Evolutionary conservation across 768 basidiomycete species (phyloP).

Genomic region (Mycena amicta): DNA sequence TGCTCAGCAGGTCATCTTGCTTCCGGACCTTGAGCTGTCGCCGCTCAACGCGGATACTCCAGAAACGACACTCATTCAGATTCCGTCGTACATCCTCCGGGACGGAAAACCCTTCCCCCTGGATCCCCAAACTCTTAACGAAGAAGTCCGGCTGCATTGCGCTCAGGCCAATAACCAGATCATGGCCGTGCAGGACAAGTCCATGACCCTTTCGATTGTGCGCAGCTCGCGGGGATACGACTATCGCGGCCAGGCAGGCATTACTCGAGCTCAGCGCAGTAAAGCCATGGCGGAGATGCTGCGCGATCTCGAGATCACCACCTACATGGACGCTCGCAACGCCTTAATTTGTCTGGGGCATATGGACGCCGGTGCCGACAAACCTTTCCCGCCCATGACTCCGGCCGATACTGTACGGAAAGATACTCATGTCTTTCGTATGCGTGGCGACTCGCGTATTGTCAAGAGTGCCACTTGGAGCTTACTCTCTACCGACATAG

Average conservation of each 20-base stretch:
- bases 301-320: slow-evolving; percentile 5
- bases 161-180: background rate
- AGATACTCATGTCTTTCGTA: background rate
- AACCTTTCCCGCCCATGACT: background rate
- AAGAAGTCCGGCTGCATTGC: slow-evolving; percentile 1
- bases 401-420: background rate
- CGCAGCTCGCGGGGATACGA: background rate
- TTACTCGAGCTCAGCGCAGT: slow-evolving; percentile 1
- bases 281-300: slow-evolving; percentile 2
- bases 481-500: background rate
- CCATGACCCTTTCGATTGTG: slow-evolving; percentile 3
- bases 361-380: background rate
- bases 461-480: background rate
- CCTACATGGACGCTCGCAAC: slow-evolving; percentile 7
- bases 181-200: background rate
- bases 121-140: background rate
- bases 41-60: slow-evolving; percentile 5
- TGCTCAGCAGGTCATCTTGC: background rate
- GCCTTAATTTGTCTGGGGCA: slow-evolving; percentile 6
- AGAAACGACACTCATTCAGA: background rate
- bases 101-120: background rate
- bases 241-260: slow-evolving; percentile 7
- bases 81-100: background rate
- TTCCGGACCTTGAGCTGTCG: slow-evolving; percentile 1
- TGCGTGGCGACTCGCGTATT: background rate